phyloP scores from a whole-genome alignment of 2,329 filamentous ascomycete species.

The Esteya vermicola region DNA sequence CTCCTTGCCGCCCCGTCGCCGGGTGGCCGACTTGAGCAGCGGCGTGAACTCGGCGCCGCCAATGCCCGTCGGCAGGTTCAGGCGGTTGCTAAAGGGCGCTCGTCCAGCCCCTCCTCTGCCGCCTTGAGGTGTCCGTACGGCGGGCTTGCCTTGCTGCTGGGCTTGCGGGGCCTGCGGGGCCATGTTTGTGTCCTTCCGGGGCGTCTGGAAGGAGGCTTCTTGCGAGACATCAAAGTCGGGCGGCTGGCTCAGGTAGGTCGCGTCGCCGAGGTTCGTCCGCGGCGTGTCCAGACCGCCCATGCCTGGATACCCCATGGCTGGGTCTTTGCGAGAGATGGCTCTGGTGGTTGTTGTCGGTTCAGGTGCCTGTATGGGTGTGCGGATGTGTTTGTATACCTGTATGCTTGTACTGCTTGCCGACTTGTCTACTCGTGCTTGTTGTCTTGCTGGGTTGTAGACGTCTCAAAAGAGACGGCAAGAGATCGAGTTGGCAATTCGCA shows the following conservation, averaged over 20 bases:
- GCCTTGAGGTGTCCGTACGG: slow-evolving; percentile 59
- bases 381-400: too few species aligned
- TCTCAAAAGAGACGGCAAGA: too few species aligned
- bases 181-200: slow-evolving; percentile 61
- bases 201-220: slow-evolving; percentile 76
- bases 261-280: slow-evolving; percentile 70
- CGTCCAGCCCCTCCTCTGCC: slow-evolving; percentile 23
- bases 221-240: slow-evolving; percentile 73
- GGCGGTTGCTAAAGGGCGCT: slow-evolving; percentile 54
- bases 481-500: too few species aligned
- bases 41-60: slow-evolving; percentile 81
- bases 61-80: slow-evolving; percentile 53
- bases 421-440: too few species aligned
- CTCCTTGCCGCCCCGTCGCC: slow-evolving; percentile 43
- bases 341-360: background rate
- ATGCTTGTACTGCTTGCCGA: too few species aligned
- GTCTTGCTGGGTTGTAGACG: too few species aligned
- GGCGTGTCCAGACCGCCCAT: slow-evolving; percentile 65
- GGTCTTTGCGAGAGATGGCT: too few species aligned
- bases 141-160: slow-evolving; percentile 48
- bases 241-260: slow-evolving; percentile 59
- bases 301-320: slow-evolving; percentile 50
- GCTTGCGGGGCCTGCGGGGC: slow-evolving; percentile 61
- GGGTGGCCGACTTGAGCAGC: slow-evolving; percentile 69
- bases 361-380: too few species aligned